Conservation (phyloP, 2,329 filamentous ascomycete species). For the Aspergillus neoniger region DNA sequence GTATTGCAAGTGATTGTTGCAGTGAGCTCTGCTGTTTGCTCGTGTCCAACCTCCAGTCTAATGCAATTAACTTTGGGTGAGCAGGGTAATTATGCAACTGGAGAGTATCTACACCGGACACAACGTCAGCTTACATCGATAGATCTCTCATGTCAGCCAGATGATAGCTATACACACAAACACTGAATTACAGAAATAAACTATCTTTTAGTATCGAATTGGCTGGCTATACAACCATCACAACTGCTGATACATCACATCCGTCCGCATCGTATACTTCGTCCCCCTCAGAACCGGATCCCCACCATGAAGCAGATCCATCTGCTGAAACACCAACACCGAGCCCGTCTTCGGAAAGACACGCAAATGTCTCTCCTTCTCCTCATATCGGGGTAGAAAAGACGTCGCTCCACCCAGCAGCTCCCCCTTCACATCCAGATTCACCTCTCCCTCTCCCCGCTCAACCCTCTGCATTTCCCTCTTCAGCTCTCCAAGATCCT, state of each 20-base stretch:
- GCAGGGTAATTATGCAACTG: not conserved
- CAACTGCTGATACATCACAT: slow-evolving; percentile 52
- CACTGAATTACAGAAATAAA: not conserved
- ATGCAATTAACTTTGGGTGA: not conserved
- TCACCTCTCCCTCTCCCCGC: slow-evolving; percentile 17
- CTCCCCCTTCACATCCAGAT: slow-evolving; percentile 31
- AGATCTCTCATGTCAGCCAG: not conserved
- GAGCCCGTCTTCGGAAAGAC: slow-evolving; percentile 55
- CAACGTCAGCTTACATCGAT: not conserved
- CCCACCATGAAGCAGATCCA: slow-evolving; percentile 54
- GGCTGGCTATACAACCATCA: not conserved
- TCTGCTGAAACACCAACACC: slow-evolving; percentile 60
- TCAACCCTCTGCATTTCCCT: slow-evolving; percentile 23
- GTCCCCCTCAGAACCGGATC: slow-evolving; percentile 56
- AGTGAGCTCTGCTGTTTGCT: not conserved
- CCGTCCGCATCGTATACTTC: slow-evolving; percentile 59
- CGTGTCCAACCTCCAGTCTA: not conserved
- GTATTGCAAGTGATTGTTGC: not conserved
- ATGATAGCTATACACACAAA: not conserved
- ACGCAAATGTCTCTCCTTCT: slow-evolving; percentile 37
- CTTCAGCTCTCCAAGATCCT: slow-evolving; percentile 33
- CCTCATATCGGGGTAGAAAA: slow-evolving; percentile 44
- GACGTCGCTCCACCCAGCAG: slow-evolving; percentile 59
- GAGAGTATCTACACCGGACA: not conserved
- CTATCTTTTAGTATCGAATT: not conserved